Percentiles rank a stretch among this genome's conserved stretches.
phyloP scores from a whole-genome alignment of 1,284 basidiomycete genomes.

The Waitea zeae region DNA sequence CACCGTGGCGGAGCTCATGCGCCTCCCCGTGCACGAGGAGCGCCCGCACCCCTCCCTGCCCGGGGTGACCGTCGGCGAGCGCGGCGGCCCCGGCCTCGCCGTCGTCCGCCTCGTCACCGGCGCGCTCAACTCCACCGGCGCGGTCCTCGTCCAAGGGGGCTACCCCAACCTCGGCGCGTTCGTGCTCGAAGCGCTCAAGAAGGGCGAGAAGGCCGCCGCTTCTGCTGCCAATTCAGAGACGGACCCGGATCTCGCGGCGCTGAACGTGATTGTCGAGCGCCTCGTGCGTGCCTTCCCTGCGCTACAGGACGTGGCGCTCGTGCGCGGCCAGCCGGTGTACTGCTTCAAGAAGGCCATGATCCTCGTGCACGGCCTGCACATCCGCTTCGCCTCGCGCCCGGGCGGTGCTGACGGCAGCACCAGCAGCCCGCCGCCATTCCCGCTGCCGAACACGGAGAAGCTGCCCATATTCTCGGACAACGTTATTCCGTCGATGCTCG shows the following conservation, averaged over 20 bases:
- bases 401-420: no score
- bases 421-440: slow-evolving; percentile 30
- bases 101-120: slow-evolving; percentile 48
- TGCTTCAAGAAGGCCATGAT: slow-evolving; percentile 84
- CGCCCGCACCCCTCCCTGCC: slow-evolving; percentile 49
- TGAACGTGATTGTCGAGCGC: slow-evolving; percentile 33
- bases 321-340: slow-evolving; percentile 51
- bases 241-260: slow-evolving; percentile 7
- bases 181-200: slow-evolving; percentile 44
- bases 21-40: slow-evolving; percentile 53
- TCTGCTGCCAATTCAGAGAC: no score
- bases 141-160: slow-evolving; percentile 36
- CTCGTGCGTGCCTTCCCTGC: slow-evolving; percentile 58
- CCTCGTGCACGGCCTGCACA: slow-evolving; percentile 50
- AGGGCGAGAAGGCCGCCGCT: slow-evolving; percentile 24
- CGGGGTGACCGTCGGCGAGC: slow-evolving; percentile 57
- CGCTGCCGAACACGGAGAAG: slow-evolving; percentile 36
- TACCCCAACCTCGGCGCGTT: slow-evolving; percentile 61
- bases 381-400: slow-evolving; percentile 36
- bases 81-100: slow-evolving; percentile 59
- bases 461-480: slow-evolving; percentile 78
- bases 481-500: slow-evolving; percentile 68
- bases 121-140: slow-evolving; percentile 60
- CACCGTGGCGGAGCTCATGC: slow-evolving; percentile 58
- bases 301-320: slow-evolving; percentile 54